A percentile compares a stretch with the other conserved stretches of the same genome.
Evolutionary conservation across 768 basidiomycete genomes (phyloP).

Genomic region (Neoboletus brunneissimus): DNA sequence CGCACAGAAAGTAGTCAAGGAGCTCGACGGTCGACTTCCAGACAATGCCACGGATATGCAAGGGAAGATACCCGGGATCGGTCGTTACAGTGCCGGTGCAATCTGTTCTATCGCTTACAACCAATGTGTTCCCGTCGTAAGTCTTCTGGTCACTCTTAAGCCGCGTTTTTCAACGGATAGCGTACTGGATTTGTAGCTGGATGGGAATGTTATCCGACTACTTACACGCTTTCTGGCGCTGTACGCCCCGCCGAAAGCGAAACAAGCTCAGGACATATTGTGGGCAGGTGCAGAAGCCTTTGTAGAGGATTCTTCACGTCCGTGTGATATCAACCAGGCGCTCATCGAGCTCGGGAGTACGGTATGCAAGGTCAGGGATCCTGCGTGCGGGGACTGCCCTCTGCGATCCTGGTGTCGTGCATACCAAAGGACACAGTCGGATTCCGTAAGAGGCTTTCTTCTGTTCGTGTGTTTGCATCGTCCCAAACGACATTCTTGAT

Average conservation of each 20-base stretch:
- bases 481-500: not conserved
- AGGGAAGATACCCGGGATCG: slow-evolving; percentile 81
- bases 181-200: slow-evolving; percentile 50
- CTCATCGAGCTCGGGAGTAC: slow-evolving; percentile 95
- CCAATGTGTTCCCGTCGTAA: slow-evolving; percentile 76
- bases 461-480: not conserved
- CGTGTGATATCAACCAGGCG: slow-evolving; percentile 89
- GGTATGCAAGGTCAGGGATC: slow-evolving; percentile 83
- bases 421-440: slow-evolving; percentile 33
- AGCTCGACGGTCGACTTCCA: slow-evolving; percentile 70
- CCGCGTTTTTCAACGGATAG: not conserved
- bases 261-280: slow-evolving; percentile 72
- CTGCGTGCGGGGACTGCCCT: slow-evolving; percentile 72
- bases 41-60: slow-evolving; percentile 80
- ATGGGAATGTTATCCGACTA: slow-evolving; percentile 89
- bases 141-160: slow-evolving; percentile 28
- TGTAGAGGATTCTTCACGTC: slow-evolving; percentile 51
- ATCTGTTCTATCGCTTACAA: slow-evolving; percentile 89
- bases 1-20: slow-evolving; percentile 73
- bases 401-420: slow-evolving; percentile 67
- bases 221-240: slow-evolving; percentile 80
- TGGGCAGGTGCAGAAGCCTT: slow-evolving; percentile 76
- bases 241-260: slow-evolving; percentile 78
- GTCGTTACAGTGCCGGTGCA: slow-evolving; percentile 83
- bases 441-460: slow-evolving; percentile 9